A percentile compares a stretch with the other conserved stretches of the same genome.
phyloP scores from a whole-genome alignment of 495 filamentous ascomycete genomes.

The Evernia prunastri region DNA sequence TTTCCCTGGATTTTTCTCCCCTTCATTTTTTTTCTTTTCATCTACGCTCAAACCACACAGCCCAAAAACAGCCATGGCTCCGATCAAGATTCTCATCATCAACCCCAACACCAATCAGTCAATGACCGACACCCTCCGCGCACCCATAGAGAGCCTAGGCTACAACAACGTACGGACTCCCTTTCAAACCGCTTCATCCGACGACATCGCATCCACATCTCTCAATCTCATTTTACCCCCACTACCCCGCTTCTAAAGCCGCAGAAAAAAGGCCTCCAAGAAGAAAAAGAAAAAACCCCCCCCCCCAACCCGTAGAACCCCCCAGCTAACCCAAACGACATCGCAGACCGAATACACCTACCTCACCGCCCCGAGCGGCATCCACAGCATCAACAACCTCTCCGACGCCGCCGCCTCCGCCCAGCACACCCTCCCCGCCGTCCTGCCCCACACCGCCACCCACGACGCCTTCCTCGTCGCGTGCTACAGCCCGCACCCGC shows the following conservation, averaged over 20 bases:
- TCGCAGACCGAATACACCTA: conserved; percentile 47
- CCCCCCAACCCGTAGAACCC: not conserved
- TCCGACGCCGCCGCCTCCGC: conserved; percentile 44
- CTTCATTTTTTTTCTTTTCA: conserved; percentile 19
- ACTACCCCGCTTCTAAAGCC: not conserved
- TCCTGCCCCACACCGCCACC: conserved; percentile 43
- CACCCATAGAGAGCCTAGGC: conserved; percentile 50
- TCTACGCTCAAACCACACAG: not conserved
- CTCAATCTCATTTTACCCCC: not conserved
- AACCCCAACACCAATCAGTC: conserved; percentile 82
- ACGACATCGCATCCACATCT: not conserved
- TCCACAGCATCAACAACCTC: conserved; percentile 45
- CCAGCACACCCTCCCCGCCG: conserved; percentile 44
- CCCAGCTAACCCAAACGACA: conserved; percentile 5
- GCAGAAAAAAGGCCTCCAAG: too few species aligned
- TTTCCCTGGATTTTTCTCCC: conserved; percentile 25
- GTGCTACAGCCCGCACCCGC: conserved; percentile 83
- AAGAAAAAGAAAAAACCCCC: too few species aligned
- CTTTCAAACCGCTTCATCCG: not conserved
- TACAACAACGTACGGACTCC: conserved; percentile 39
- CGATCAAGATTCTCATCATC: conserved; percentile 62
- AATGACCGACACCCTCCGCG: conserved; percentile 73
- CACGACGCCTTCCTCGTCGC: conserved; percentile 78
- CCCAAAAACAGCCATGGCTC: conserved; percentile 7
- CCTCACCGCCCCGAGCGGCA: conserved; percentile 48